Base-by-base conservation (phyloP, 495 filamentous ascomycete genomes). In the Cenococcum geophilum region DNA sequence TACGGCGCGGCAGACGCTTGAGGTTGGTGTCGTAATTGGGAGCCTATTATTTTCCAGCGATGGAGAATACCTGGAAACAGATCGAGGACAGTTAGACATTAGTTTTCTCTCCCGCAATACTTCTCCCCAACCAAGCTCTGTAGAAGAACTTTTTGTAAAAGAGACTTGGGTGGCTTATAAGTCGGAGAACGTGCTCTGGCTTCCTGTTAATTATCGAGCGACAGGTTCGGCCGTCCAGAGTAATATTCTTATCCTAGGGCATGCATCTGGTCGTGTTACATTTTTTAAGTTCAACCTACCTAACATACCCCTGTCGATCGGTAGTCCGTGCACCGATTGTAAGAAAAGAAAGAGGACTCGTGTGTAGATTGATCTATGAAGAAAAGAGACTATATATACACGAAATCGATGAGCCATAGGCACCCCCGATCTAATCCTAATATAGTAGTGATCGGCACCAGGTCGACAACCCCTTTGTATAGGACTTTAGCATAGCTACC, bases 21-120 rank as follows among this genome's bases (percentile, higher is more conserved):
- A 58, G 20, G 42, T 47, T 58, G 10, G 21, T 21, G 21, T 5
- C 35, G n/a, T 58, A 14, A 27, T 58, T 40, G 12, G 34, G 18
- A 20, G n/a, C 21, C 55, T 52, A 21, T 40, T 27, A 6, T 40
- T 58, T 21, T 58, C 55, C 35, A 25, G 34, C 49, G 55, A 58
- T 58, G 55, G 55, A 23, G 5, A 10, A n/a, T 58, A 45, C 37
- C 37, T 58, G 5, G 16, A 42, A n/a, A 58, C 32, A 16, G 55
- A 58, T 47, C 32, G 55, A 47, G 55, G 55, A 22, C 35, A 16
- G 22, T 37, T 47, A 58, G 16, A 25, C 49, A 22, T 50, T 27
- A n/a, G 21, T 22, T 20, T 14, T 22, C 14, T 58, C n/a, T 47
- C 55, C 37, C 8, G 36, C 36, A 40, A 6, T 40, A 40, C 14